Percentiles rank a stretch among this genome's conserved stretches.
phyloP scores from a whole-genome alignment of 1,284 basidiomycete genomes.

The Tranzscheliella williamsii region DNA sequence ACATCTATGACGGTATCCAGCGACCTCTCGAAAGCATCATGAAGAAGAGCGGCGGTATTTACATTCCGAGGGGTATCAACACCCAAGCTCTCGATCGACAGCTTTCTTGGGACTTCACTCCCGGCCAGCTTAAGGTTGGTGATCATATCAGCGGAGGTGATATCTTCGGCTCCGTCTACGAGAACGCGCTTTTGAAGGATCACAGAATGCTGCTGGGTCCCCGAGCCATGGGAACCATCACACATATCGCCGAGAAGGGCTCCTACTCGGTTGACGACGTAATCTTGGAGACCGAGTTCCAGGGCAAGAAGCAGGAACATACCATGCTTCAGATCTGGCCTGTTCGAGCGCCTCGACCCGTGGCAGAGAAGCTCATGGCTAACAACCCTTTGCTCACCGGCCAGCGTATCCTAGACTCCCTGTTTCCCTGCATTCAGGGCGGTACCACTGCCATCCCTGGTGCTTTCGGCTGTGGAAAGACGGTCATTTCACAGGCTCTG shows the following conservation, averaged over 20 bases:
- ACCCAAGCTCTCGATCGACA: constrained; percentile 89
- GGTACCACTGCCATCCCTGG: constrained; percentile 99
- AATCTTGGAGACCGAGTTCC: constrained; percentile 95
- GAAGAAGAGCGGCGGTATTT: constrained; percentile 95
- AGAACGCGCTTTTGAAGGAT: constrained; percentile 93
- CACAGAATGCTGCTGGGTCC: constrained; percentile 97
- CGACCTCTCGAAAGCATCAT: constrained; percentile 77
- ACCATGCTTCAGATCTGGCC: constrained; percentile 99
- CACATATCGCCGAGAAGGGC: constrained; percentile 89
- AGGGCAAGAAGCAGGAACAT: constrained; percentile 90
- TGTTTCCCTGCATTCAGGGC: constrained; percentile 99
- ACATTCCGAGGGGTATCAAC: constrained; percentile 91
- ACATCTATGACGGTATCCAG: constrained; percentile 78
- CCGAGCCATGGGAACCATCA: constrained; percentile 91
- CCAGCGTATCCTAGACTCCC: constrained; percentile 92
- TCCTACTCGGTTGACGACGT: constrained; percentile 90
- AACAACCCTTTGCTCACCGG: constrained; percentile 91
- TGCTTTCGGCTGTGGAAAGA: constrained; percentile 83
- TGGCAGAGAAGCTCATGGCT: constrained; percentile 90
- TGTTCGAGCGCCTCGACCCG: constrained; percentile 93
- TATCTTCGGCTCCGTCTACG: constrained; percentile 91
- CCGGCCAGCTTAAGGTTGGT: constrained; percentile 72
- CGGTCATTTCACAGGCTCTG: constrained; percentile 68
- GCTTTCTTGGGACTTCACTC: constrained; percentile 93
- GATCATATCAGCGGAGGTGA: constrained; percentile 97